phyloP scores from a whole-genome alignment of 2,329 filamentous ascomycete species.

The Aspergillus intermedius region DNA sequence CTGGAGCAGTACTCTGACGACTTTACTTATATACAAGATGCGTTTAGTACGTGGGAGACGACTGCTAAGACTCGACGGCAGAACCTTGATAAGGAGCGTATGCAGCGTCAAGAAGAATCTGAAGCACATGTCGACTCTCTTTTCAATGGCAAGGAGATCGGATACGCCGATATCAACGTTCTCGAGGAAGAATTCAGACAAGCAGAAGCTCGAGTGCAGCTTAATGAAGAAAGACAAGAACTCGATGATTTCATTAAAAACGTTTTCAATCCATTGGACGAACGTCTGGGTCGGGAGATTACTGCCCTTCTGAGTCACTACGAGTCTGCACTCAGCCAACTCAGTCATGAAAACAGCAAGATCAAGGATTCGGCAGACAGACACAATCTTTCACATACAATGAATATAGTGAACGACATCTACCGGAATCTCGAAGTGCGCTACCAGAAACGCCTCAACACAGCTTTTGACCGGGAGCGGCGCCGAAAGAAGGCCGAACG shows the following conservation, averaged over 20 bases:
- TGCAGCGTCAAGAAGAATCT: slow-evolving; percentile 45
- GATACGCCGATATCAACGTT: slow-evolving; percentile 51
- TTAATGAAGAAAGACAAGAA: slow-evolving; percentile 49
- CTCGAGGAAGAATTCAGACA: slow-evolving; percentile 52
- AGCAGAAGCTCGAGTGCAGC: slow-evolving; percentile 44
- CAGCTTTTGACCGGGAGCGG: slow-evolving; percentile 48
- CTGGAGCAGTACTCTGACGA: slow-evolving; percentile 34
- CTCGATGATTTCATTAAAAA: slow-evolving; percentile 45
- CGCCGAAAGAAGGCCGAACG: slow-evolving; percentile 50
- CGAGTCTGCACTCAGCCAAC: slow-evolving; percentile 36
- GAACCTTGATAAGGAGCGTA: slow-evolving; percentile 44
- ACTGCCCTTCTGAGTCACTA: slow-evolving; percentile 43
- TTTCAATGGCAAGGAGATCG: slow-evolving; percentile 52
- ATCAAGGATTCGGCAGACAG: slow-evolving; percentile 25
- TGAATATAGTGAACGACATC: slow-evolving; percentile 41
- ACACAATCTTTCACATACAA: slow-evolving; percentile 36
- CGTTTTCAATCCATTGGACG: slow-evolving; percentile 47
- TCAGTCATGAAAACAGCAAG: slow-evolving; percentile 35
- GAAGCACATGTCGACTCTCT: slow-evolving; percentile 48
- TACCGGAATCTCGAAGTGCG: slow-evolving; percentile 45
- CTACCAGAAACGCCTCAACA: slow-evolving; percentile 44
- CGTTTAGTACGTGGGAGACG: slow-evolving; percentile 42
- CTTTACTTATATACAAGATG: slow-evolving; percentile 39
- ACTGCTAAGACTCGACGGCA: slow-evolving; percentile 38
- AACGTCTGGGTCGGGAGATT: slow-evolving; percentile 45